Evolutionary conservation across 2,329 filamentous ascomycete genomes (phyloP).

Genomic region (Incumbomyces delicatus): DNA sequence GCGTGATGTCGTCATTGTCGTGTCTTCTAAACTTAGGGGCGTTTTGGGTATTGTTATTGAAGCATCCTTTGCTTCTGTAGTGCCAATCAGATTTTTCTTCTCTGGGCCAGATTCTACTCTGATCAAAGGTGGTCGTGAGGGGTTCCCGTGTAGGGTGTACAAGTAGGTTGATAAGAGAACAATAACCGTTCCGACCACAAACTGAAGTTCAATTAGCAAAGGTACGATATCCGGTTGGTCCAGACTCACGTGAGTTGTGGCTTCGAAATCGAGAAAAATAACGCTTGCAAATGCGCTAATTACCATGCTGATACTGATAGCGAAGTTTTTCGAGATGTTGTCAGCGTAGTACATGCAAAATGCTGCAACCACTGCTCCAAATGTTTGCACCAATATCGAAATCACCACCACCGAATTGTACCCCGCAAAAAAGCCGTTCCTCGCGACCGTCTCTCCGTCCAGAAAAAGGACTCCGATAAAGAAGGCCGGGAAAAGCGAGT

Average conservation of each 20-base stretch:
- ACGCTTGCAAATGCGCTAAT: conserved; percentile 78
- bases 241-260: conserved; percentile 59
- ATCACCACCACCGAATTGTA: conserved; percentile 91
- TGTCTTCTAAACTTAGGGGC: conserved; percentile 37
- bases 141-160: conserved; percentile 49
- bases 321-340: conserved; percentile 90
- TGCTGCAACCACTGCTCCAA: conserved; percentile 74
- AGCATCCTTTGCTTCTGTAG: conserved; percentile 35
- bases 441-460: conserved; percentile 72
- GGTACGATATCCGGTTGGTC: background rate
- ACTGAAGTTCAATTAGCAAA: conserved; percentile 43
- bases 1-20: conserved; percentile 41
- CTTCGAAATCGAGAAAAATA: conserved; percentile 70
- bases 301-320: conserved; percentile 83
- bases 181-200: conserved; percentile 66
- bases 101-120: conserved; percentile 36
- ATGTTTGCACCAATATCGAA: conserved; percentile 70
- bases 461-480: conserved; percentile 78
- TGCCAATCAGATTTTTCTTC: conserved; percentile 47
- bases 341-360: conserved; percentile 74
- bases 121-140: conserved; percentile 39
- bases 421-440: conserved; percentile 84
- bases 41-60: conserved; percentile 38
- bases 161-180: conserved; percentile 78
- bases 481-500: conserved; percentile 81